Evolutionary conservation across 345 rosid genomes (phyloP), one percentile per base, ranked within the genome.

Genomic region (Excoecaria cochinchinensis): DNA sequence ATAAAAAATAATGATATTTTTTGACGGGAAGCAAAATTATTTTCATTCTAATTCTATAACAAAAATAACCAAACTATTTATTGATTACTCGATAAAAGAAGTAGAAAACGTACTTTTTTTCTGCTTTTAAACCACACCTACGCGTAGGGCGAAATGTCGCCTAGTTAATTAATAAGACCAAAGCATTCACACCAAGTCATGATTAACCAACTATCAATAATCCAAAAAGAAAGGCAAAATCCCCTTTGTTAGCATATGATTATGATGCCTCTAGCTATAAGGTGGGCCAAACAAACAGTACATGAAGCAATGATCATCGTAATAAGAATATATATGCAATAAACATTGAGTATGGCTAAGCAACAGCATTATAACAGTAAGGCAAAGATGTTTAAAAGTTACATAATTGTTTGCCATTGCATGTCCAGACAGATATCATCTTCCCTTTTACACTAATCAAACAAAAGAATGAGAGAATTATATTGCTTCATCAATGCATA

Each of bases 401-500:
- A 64, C 4, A 14, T 24, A 67, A 67, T 67, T 47, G 25, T 67
- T 47, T 47, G 39, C 38, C 71, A 67, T 67, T 24, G 39, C 71
- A 40, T 65, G 69, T 4, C 50, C 4, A 51, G 13, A 51, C 55
- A 51, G 3, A 56, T 56, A 56, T 4, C 22, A 17, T 6, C 24
- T 17, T 56, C 10, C 60, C 8, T 56, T 56, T 56, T 56, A 3
- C 24, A 56, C 24, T 51, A 3, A 10, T 10, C 16, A 51, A 51
- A 51, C 55, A 51, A 51, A 51, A 51, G 55, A 51, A 13, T 51
- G 55, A 51, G 10, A 48, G 51, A 48, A 3, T 48, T 6, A 7
- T 48, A 48, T 48, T 48, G 13, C 8, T 48, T 13, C 51, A 48
- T 48, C 3, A 48, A 1, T 48, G 51, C 8, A 48, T 48, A 31